phyloP scores from a whole-genome alignment of 345 rosid genomes.

The Schrenkiella parvula region DNA sequence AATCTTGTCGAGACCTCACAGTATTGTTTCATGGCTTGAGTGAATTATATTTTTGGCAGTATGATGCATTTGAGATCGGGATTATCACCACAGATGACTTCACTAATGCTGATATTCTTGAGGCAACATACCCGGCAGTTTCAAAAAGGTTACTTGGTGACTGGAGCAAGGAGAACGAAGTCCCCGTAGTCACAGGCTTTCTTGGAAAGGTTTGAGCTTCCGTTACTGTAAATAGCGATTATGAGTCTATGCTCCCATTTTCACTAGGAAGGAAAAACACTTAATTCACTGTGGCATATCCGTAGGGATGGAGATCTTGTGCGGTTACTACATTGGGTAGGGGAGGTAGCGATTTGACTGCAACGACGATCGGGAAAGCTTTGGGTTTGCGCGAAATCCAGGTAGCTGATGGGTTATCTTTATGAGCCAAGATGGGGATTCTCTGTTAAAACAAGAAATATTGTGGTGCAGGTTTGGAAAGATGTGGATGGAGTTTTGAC shows the following conservation, averaged over 20 bases:
- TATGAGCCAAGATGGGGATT: background rate
- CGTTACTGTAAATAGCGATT: background rate
- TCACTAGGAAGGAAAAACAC: background rate
- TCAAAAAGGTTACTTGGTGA: slow-evolving; percentile 2
- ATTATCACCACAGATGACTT: slow-evolving; percentile 1
- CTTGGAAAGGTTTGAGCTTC: slow-evolving; percentile 4
- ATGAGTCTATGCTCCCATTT: background rate
- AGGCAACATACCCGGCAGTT: slow-evolving; percentile 1
- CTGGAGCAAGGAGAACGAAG: background rate
- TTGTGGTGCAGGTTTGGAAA: slow-evolving; percentile 5
- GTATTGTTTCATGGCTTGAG: background rate
- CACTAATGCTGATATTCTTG: background rate
- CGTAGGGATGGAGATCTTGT: slow-evolving; percentile 2
- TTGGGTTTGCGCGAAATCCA: background rate
- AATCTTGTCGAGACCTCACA: background rate
- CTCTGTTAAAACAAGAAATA: background rate
- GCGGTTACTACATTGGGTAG: background rate
- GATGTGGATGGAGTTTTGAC: slow-evolving; percentile 9
- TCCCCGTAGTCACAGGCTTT: background rate
- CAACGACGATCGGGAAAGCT: slow-evolving; percentile 8
- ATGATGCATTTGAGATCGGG: slow-evolving; percentile 1
- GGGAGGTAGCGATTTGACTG: slow-evolving; percentile 5
- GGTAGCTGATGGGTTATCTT: background rate
- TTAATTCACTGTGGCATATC: background rate
- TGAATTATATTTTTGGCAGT: background rate